These are phyloP conservation scores for Diaporthe destruens DNA, from an alignment of 2,329 filamentous ascomycete species.

Conservation along the genomic window DNA sequence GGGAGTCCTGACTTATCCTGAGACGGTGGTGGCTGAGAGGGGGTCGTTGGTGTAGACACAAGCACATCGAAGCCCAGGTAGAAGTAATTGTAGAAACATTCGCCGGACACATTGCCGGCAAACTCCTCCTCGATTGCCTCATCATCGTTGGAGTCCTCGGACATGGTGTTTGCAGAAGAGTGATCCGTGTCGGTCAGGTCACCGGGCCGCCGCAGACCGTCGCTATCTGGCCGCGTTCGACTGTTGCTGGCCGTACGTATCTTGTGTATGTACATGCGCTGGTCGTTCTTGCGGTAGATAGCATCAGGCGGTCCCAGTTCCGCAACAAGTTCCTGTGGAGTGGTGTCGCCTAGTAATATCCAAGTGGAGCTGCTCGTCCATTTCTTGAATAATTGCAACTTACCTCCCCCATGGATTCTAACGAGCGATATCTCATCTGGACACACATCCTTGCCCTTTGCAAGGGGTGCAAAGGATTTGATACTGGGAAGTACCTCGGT, in stretches of 20 bases:
- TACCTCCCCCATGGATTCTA: slow-evolving; percentile 81
- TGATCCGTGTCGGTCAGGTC: slow-evolving; percentile 80
- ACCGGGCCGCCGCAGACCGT: slow-evolving; percentile 62
- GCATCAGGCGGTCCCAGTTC: slow-evolving; percentile 94
- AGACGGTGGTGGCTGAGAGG: slow-evolving; percentile 74
- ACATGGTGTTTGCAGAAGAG: slow-evolving; percentile 78
- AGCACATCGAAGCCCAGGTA: slow-evolving; percentile 94
- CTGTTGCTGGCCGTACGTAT: slow-evolving; percentile 66
- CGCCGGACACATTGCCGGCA: slow-evolving; percentile 69
- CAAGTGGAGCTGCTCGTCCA: slow-evolving; percentile 75
- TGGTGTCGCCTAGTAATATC: slow-evolving; percentile 86
- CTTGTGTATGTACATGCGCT: slow-evolving; percentile 88
- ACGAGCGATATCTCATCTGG: slow-evolving; percentile 90
- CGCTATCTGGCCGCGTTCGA: slow-evolving; percentile 59
- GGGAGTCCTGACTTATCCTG: slow-evolving; percentile 48
- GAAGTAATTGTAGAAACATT: slow-evolving; percentile 98
- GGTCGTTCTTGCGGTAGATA: slow-evolving; percentile 92
- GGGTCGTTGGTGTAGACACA: slow-evolving; percentile 79
- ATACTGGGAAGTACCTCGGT: slow-evolving; percentile 80
- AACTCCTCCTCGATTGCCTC: slow-evolving; percentile 69
- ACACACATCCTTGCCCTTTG: slow-evolving; percentile 81
- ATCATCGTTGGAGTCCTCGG: slow-evolving; percentile 75
- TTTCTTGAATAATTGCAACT: slow-evolving; percentile 81
- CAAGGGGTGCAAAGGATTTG: slow-evolving; percentile 76
- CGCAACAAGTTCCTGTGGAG: slow-evolving; percentile 89